Evolutionary conservation across 805 yeast species (phyloP).

Genomic region (Candida piceae): DNA sequence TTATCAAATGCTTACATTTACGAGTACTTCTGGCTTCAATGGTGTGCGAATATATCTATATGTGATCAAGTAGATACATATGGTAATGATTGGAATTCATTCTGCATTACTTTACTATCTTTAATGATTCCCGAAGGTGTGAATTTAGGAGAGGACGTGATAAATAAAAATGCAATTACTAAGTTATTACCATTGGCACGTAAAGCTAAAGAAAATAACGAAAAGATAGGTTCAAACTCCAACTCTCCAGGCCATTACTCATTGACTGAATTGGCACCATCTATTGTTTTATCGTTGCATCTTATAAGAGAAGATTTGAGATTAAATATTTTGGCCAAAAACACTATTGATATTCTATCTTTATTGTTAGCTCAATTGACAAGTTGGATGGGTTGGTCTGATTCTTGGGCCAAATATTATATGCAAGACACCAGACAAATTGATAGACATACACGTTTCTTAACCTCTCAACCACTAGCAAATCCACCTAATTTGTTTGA

Average conservation of each 20-base stretch:
- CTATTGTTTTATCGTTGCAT: conserved; percentile 65
- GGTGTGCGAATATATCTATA: conserved; percentile 52
- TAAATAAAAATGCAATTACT: conserved; percentile 22
- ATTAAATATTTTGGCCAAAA: conserved; percentile 44
- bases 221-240: conserved; percentile 6
- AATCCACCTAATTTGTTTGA: conserved; percentile 58
- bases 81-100: conserved; percentile 57
- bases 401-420: conserved; percentile 58
- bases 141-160: conserved; percentile 12
- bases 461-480: conserved; percentile 40
- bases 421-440: conserved; percentile 28
- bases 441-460: conserved; percentile 37
- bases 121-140: conserved; percentile 43
- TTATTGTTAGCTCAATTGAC: conserved; percentile 56
- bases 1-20: conserved; percentile 54
- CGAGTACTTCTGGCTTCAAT: conserved; percentile 55
- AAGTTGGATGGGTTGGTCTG: conserved; percentile 71
- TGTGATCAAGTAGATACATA: conserved; percentile 21
- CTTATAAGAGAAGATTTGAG: conserved; percentile 69
- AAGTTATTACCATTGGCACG: conserved; percentile 20
- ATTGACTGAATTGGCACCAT: conserved; percentile 53
- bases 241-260: conserved; percentile 29
- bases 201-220: conserved; percentile 13
- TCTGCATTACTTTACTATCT: conserved; percentile 46
- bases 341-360: conserved; percentile 39